Base-by-base conservation (phyloP, 345 rosid genomes). In the Pugionium dolabratum region DNA sequence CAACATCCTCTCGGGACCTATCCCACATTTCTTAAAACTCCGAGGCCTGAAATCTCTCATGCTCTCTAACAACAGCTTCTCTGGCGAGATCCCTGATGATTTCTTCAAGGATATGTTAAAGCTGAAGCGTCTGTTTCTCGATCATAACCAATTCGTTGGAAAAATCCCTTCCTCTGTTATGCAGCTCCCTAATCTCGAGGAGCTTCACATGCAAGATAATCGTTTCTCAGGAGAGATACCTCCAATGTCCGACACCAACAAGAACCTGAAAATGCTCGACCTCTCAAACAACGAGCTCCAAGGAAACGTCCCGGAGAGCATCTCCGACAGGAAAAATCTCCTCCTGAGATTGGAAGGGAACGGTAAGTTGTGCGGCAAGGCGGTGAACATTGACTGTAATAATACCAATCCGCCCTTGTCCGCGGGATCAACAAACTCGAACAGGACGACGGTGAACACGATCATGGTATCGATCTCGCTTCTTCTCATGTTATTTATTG, bases 191-290 rank as follows among this genome's bases (percentile, higher is more conserved):
- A 41, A 68, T 76, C 81, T 93, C 26, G 67, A 33, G 34, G 94
- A 86, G 72, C 76, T 90, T 48, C 90, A 93, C 66, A 74, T 90
- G 9, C 90, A 93, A 72, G 56, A 47, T 3, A 90, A 93, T 66
- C 70, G 44, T 2, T 86, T 90, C 67, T 72, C 96, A 1, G 97
- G 98, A 32, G 2, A 35, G 32, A 79, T 93, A 52, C 97, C 94
- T 6, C 51, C 70, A 9, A 31, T 77, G 55, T 72, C 53, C 43
- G 42, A 67, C 0, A 69, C 67, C 29, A 33, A 74, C 41, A 27
- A 36, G 35, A 73, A 52, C 27, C 7, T 83, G 4, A 60, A 47
- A 27, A 67, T 79, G 2, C 8, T 93, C 9, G 80, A 88, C 66
- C n/a, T 90, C 8, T 75, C 94, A 3, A 2, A 54, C 66, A 93